phyloP scores from a whole-genome alignment of 2,329 filamentous ascomycete species.

The Calonectria pseudoturangicola region DNA sequence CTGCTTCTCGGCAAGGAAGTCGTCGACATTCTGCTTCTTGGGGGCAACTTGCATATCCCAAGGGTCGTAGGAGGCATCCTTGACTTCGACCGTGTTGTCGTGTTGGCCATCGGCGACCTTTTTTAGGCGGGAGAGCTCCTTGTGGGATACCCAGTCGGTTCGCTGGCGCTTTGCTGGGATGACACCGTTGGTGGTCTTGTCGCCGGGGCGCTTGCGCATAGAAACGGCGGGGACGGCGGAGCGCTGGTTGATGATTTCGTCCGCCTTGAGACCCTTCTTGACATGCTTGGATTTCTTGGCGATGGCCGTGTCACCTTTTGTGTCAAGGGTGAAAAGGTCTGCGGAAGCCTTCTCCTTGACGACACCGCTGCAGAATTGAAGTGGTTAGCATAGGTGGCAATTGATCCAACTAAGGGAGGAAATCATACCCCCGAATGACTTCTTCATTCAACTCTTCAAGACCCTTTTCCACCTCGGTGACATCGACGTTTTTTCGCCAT shows the following conservation, averaged over 20 bases:
- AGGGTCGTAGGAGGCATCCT: conserved; percentile 84
- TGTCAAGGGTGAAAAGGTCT: conserved; percentile 90
- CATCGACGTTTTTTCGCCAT: conserved; percentile 98
- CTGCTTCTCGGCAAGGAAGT: conserved; percentile 80
- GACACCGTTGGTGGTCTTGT: conserved; percentile 83
- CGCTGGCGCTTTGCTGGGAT: conserved; percentile 84
- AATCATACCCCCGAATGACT: conserved; percentile 87
- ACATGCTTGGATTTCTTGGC: conserved; percentile 78
- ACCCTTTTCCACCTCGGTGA: conserved; percentile 88
- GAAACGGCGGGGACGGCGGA: conserved; percentile 88
- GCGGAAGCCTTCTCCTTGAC: conserved; percentile 88
- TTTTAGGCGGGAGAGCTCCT: conserved; percentile 86
- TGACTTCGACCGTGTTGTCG: conserved; percentile 71
- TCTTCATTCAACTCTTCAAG: conserved; percentile 90
- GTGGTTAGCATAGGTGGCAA: conserved; percentile 42
- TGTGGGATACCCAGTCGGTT: conserved; percentile 87
- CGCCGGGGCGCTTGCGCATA: conserved; percentile 83
- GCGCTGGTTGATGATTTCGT: conserved; percentile 91
- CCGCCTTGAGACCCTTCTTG: conserved; percentile 88
- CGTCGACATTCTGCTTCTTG: conserved; percentile 62
- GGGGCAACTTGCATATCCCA: conserved; percentile 76
- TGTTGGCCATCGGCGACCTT: conserved; percentile 85
- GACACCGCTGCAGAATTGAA: conserved; percentile 79
- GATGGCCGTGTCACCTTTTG: conserved; percentile 80
- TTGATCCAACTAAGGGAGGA: background rate